Conservation (phyloP, 2,329 filamentous ascomycete species). For the Alternaria triticina region DNA sequence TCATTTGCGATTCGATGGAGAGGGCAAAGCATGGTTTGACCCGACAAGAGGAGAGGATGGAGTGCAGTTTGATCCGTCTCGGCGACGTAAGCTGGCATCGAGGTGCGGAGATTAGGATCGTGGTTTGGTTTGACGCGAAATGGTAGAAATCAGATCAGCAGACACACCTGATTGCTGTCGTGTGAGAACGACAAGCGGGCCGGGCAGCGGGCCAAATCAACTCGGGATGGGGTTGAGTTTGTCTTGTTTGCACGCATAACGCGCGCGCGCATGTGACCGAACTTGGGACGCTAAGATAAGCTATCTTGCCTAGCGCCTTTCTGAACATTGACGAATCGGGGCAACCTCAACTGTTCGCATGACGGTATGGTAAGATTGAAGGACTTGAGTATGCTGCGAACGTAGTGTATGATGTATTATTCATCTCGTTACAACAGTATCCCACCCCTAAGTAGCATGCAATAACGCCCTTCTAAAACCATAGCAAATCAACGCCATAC, state of each 20-base stretch:
- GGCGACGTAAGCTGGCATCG: constrained; percentile 7
- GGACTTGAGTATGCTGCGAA: not conserved
- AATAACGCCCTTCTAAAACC: not conserved
- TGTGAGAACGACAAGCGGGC: constrained; percentile 26
- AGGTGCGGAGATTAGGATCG: constrained; percentile 1
- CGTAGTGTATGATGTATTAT: not conserved
- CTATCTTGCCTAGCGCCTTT: not conserved
- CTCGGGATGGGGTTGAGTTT: constrained; percentile 27
- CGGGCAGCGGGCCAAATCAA: constrained; percentile 23
- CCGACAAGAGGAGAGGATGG: not conserved
- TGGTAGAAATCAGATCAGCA: constrained; percentile 12
- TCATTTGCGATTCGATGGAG: constrained; percentile 13
- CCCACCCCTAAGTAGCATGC: not conserved
- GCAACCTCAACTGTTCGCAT: not conserved
- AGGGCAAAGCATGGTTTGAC: constrained; percentile 17
- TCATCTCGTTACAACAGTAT: not conserved
- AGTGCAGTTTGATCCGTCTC: constrained; percentile 1
- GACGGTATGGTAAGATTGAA: not conserved
- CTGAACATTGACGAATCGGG: not conserved
- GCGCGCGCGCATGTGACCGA: constrained; percentile 18
- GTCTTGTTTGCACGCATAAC: constrained; percentile 39
- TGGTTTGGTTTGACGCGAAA: constrained; percentile 15
- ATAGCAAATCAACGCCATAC: not conserved
- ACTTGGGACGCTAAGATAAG: constrained; percentile 16
- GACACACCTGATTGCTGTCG: constrained; percentile 39